A percentile compares a stretch with the other conserved stretches of the same genome.
Evolutionary conservation across 1,139 yeast species (phyloP).

Genomic region (Debaryomycetaceae sp.): DNA sequence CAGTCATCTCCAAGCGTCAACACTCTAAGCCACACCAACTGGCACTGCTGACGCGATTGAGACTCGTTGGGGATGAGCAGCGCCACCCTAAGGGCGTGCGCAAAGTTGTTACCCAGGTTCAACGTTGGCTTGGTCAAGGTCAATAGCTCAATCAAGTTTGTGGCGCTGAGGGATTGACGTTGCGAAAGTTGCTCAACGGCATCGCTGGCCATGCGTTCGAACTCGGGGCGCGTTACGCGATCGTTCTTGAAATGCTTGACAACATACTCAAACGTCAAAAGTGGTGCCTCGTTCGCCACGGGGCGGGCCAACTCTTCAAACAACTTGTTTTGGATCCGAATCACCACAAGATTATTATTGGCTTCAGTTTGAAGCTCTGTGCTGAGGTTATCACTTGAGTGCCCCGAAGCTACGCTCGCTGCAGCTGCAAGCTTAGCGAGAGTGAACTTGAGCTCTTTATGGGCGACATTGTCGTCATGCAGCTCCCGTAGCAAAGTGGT

Average conservation of each 20-base stretch:
- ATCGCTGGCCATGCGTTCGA: conserved; percentile 20
- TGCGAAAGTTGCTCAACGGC: conserved; percentile 33
- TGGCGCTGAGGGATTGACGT: conserved; percentile 36
- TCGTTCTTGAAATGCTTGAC: conserved; percentile 21
- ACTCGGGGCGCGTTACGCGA: conserved; percentile 12
- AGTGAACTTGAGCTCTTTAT: conserved; percentile 58
- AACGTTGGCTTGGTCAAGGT: conserved; percentile 44
- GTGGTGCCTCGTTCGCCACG: conserved; percentile 18
- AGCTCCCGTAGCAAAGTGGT: conserved; percentile 30
- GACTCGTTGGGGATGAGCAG: conserved; percentile 24
- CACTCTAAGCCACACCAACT: conserved; percentile 60
- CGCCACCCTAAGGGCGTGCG: conserved; percentile 34
- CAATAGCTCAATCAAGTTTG: conserved; percentile 53
- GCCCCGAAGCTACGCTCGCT: conserved; percentile 19
- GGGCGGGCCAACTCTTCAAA: conserved; percentile 26
- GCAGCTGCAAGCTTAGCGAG: conserved; percentile 60
- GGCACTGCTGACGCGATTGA: conserved; percentile 18
- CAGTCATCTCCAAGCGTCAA: conserved; percentile 56
- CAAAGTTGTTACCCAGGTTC: conserved; percentile 21
- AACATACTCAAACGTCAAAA: conserved; percentile 15
- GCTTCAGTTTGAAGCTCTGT: conserved; percentile 30
- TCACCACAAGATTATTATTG: conserved; percentile 43
- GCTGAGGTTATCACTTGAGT: conserved; percentile 6
- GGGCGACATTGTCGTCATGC: conserved; percentile 39
- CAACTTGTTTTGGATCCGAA: conserved; percentile 46